Conservation (phyloP, 1,284 basidiomycete genomes). For the Tilletia caries region DNA sequence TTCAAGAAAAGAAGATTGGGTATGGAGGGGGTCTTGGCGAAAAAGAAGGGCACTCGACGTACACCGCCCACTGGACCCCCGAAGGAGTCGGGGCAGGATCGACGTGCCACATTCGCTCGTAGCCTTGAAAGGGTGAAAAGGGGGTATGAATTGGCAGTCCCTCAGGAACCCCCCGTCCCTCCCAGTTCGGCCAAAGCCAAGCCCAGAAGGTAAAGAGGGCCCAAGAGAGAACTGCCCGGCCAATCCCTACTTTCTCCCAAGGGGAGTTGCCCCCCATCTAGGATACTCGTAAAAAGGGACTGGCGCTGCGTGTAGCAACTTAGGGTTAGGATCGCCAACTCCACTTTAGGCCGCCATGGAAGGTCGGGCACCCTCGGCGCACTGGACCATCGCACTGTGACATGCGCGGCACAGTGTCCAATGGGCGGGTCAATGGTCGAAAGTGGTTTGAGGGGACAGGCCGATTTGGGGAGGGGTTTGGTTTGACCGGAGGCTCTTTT, state of each 20-base stretch:
- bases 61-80: too few species aligned
- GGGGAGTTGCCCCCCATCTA: background rate
- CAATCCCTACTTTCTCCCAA: background rate
- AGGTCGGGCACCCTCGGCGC: slow-evolving; percentile 12
- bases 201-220: background rate
- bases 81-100: too few species aligned
- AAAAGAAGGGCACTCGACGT: too few species aligned
- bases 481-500: background rate
- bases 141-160: background rate
- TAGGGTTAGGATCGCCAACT: slow-evolving; percentile 15
- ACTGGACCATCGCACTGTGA: background rate
- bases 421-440: slow-evolving; percentile 14
- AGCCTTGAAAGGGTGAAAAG: slow-evolving; percentile 9
- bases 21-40: too few species aligned
- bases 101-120: background rate
- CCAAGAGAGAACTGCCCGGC: too few species aligned
- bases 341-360: slow-evolving; percentile 9
- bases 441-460: background rate
- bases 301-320: slow-evolving; percentile 12
- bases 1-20: too few species aligned
- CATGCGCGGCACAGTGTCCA: slow-evolving; percentile 8
- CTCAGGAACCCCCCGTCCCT: background rate
- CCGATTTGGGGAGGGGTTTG: background rate
- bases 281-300: background rate
- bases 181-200: too few species aligned